Base-by-base conservation (phyloP, 441 rosid genomes). In the Pelargonium fulgidum region DNA sequence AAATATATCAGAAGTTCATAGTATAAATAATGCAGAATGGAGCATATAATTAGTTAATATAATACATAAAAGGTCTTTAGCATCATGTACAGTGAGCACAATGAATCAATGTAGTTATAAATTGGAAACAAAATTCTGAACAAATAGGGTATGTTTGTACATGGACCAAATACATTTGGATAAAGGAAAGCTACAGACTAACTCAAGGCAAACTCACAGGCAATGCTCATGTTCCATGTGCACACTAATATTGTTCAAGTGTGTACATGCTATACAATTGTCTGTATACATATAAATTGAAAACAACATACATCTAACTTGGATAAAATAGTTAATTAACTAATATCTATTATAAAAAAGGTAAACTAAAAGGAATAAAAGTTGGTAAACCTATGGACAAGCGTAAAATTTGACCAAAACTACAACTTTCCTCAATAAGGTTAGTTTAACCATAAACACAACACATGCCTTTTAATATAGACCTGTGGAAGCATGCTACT, bases 51-150 rank as follows among this genome's bases (percentile, higher is more conserved):
- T 17, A 6, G 8, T 4, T 16, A 11, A 16, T 56, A 56, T 17
- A 9, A 56, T 5, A 17, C 62, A 5, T 54, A 20, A 1, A 16
- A 54, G 59, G 59, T 52, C 59, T 14, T 36, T 52, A 14, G 20
- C 59, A 50, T 50, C 56, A n/a, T 50, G 17, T 52, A 52, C 20
- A 52, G 59, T 16, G 59, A 52, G 20, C 16, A 50, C 58, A 52
- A 9, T n/a, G 17, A 50, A 12, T 7, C 10, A 56, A 56, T 56
- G 22, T 56, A 22, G 14, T 14, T 5, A 52, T 52, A 52, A 14
- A 14, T 52, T 52, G 5, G 22, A 14, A 52, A n/a, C 22, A n/a
- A 22, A 22, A 52, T 14, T 22, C 10, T 52, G 59, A 4, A 52
- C 8, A 22, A 52, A 17, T 52, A 52, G 14, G 17, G 61, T 7